Conservation (phyloP, 352 stramenopile genomes). For the Phytophthora syringae region DNA sequence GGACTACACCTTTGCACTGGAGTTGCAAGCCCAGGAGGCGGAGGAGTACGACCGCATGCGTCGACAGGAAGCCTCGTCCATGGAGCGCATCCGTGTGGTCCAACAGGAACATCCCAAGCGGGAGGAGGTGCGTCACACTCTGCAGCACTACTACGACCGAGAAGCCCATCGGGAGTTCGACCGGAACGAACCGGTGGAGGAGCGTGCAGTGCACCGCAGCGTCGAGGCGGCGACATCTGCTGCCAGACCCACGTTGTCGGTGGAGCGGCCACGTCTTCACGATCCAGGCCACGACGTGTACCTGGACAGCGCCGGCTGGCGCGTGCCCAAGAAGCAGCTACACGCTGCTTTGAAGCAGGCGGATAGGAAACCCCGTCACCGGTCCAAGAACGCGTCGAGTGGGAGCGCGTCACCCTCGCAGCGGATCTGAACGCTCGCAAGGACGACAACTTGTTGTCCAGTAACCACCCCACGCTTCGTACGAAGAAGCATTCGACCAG, state of each 20-base stretch:
- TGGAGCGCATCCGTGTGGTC: slow-evolving; percentile 68
- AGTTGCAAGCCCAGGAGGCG: slow-evolving; percentile 74
- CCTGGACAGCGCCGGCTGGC: slow-evolving; percentile 38
- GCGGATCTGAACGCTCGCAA: slow-evolving; percentile 30
- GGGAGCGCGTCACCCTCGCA: slow-evolving; percentile 5
- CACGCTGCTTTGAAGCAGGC: slow-evolving; percentile 49
- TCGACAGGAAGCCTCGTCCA: slow-evolving; percentile 70
- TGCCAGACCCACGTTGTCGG: slow-evolving; percentile 6
- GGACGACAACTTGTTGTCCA: slow-evolving; percentile 7
- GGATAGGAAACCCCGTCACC: slow-evolving; percentile 50
- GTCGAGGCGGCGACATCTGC: slow-evolving; percentile 5
- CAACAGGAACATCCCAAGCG: slow-evolving; percentile 58
- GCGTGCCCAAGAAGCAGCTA: slow-evolving; percentile 49
- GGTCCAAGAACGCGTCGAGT: slow-evolving; percentile 34
- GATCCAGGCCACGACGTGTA: slow-evolving; percentile 47
- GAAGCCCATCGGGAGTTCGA: slow-evolving; percentile 35
- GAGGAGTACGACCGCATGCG: slow-evolving; percentile 78
- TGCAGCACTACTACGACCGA: slow-evolving; percentile 54
- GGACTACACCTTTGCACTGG: slow-evolving; percentile 77
- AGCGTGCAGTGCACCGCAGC: slow-evolving; percentile 12
- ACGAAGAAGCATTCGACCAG: slow-evolving; percentile 12
- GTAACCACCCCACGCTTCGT: slow-evolving; percentile 3
- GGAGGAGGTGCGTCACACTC: slow-evolving; percentile 53
- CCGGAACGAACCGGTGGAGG: slow-evolving; percentile 22
- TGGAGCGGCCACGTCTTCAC: slow-evolving; percentile 40